A percentile compares a stretch with the other conserved stretches of the same genome.
Conservation (phyloP, 2,329 filamentous ascomycete species). For the Penicillium decumbens region DNA sequence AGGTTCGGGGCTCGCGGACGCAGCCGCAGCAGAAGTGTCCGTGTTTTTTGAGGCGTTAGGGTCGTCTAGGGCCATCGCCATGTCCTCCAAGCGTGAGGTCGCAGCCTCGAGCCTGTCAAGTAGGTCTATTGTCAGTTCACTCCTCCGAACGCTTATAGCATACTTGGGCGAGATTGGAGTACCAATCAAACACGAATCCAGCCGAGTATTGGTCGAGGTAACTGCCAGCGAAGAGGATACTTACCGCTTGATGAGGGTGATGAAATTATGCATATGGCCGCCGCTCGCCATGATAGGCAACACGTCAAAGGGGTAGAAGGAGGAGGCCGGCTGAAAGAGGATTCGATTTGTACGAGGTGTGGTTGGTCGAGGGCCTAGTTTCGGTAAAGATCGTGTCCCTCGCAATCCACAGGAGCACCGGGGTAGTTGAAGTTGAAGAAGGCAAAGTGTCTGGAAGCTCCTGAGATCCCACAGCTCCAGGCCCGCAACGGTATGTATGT, state of each 20-base stretch:
- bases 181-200: not conserved
- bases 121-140: conserved; percentile 44
- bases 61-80: conserved; percentile 67
- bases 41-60: conserved; percentile 43
- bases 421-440: conserved; percentile 6
- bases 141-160: conserved; percentile 1
- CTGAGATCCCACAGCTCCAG: conserved; percentile 17
- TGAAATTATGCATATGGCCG: conserved; percentile 91
- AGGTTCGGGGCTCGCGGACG: conserved; percentile 23
- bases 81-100: conserved; percentile 92
- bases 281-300: conserved; percentile 56
- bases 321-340: not conserved
- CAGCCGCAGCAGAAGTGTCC: conserved; percentile 20
- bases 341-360: not conserved
- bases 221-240: conserved; percentile 28
- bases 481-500: conserved; percentile 10
- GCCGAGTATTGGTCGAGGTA: not conserved
- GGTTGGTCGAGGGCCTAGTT: not conserved
- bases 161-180: conserved; percentile 1
- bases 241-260: conserved; percentile 96
- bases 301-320: conserved; percentile 15
- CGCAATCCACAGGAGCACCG: conserved; percentile 1
- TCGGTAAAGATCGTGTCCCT: not conserved
- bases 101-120: conserved; percentile 84
- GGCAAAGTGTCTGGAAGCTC: conserved; percentile 14